Conservation (phyloP, 2,329 filamentous ascomycete species). For the Colletotrichum falcatum region DNA sequence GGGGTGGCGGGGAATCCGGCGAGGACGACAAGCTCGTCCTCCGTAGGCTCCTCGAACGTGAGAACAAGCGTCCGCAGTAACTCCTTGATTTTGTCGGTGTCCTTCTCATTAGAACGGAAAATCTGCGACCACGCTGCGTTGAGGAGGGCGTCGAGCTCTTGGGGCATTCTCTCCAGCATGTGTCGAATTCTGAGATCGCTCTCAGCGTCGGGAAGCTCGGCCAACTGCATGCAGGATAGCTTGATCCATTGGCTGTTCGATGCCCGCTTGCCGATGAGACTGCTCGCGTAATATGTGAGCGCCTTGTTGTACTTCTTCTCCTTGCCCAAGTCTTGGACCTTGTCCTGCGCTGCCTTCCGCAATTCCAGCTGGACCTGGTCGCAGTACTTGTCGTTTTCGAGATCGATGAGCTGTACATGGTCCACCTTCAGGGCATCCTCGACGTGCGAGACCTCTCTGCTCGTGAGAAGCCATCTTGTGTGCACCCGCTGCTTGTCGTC, state of each 20-base stretch:
- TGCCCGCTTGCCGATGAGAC: conserved; percentile 55
- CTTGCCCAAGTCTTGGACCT: conserved; percentile 49
- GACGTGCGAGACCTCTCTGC: conserved; percentile 47
- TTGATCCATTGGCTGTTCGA: conserved; percentile 60
- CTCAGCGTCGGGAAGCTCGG: conserved; percentile 52
- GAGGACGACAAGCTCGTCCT: conserved; percentile 53
- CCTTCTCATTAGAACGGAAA: conserved; percentile 48
- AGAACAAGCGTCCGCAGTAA: conserved; percentile 56
- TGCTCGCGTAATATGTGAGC: conserved; percentile 56
- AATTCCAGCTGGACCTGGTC: conserved; percentile 53
- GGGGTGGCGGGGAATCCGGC: conserved; percentile 50
- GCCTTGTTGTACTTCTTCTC: conserved; percentile 57
- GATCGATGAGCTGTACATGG: conserved; percentile 50
- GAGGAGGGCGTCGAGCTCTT: conserved; percentile 53
- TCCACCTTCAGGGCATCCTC: conserved; percentile 48
- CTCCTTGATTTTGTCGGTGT: conserved; percentile 55
- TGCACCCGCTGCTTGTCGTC: conserved; percentile 43
- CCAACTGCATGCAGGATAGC: conserved; percentile 55
- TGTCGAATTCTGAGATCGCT: conserved; percentile 55
- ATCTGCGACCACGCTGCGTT: conserved; percentile 54
- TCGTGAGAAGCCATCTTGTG: conserved; percentile 56
- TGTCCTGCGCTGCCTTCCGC: conserved; percentile 52
- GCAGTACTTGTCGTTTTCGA: conserved; percentile 53
- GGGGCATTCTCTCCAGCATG: conserved; percentile 54
- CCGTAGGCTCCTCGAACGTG: conserved; percentile 55